Conservation (phyloP, 202 grass and related monocot genomes). For the Zizania palustris region DNA sequence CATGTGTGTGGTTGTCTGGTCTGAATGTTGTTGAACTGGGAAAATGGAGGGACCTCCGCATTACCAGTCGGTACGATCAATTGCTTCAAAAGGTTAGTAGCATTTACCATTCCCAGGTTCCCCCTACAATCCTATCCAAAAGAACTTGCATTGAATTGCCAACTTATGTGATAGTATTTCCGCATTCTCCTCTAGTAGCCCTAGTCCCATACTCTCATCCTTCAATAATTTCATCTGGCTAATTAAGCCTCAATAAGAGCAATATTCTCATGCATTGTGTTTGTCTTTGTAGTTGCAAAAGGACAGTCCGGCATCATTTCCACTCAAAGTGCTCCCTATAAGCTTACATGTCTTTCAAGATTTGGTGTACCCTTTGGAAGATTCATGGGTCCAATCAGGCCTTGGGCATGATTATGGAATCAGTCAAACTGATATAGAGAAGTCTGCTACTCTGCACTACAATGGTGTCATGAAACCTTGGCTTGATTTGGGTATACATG, state of each 20-base stretch:
- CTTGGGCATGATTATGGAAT: constrained; percentile 84
- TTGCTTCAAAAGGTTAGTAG: constrained; percentile 65
- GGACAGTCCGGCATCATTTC: constrained; percentile 41
- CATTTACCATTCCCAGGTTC: constrained; percentile 12
- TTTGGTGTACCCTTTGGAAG: constrained; percentile 63
- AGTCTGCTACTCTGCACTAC: constrained; percentile 72
- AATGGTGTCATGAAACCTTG: constrained; percentile 99
- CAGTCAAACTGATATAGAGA: constrained; percentile 43
- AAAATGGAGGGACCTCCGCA: constrained; percentile 77
- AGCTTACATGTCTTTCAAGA: constrained; percentile 71
- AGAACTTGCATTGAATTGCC: background rate
- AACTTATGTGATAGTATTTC: background rate
- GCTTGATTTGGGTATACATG: constrained; percentile 90
- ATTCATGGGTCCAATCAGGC: constrained; percentile 61
- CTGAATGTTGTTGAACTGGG: constrained; percentile 80
- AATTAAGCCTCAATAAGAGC: constrained; percentile 1
- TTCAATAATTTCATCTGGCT: background rate
- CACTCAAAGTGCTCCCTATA: constrained; percentile 51
- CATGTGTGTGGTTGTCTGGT: constrained; percentile 85
- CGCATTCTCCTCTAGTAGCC: background rate
- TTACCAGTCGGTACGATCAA: constrained; percentile 46
- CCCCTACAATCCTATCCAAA: background rate
- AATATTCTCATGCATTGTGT: background rate
- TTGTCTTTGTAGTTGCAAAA: constrained; percentile 35
- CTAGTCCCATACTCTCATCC: background rate